Evolutionary conservation across 495 filamentous ascomycete genomes (phyloP).

Genomic region (Pseudoneurospora amorphoporcata): DNA sequence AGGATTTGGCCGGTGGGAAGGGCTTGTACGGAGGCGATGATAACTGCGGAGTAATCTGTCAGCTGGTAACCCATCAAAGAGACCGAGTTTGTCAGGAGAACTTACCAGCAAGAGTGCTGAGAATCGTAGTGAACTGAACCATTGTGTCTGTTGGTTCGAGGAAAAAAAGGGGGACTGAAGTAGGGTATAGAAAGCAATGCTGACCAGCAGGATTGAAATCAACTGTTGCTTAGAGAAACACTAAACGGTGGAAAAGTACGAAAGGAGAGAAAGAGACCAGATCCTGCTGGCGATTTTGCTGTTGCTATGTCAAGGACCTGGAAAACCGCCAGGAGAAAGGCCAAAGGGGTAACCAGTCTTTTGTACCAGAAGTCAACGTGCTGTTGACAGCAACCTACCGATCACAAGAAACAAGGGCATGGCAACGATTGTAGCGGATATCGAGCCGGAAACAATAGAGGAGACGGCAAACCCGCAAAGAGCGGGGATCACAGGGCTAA

Average conservation of each 20-base stretch:
- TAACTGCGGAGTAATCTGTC: conserved; percentile 18
- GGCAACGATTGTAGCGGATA: neutral
- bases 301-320: neutral
- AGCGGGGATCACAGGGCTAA: neutral
- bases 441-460: neutral
- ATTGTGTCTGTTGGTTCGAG: neutral
- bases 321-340: neutral
- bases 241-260: neutral
- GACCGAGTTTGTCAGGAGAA: neutral
- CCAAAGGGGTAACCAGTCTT: neutral
- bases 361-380: neutral
- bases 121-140: neutral
- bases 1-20: conserved; percentile 31
- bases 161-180: neutral
- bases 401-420: no score
- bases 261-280: neutral
- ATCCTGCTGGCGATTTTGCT: neutral
- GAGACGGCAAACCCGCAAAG: neutral
- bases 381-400: neutral
- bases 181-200: neutral
- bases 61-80: neutral
- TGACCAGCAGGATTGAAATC: neutral
- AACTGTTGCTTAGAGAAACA: neutral
- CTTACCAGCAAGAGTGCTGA: neutral
- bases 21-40: conserved; percentile 45